Evolutionary conservation across 495 filamentous ascomycete genomes (phyloP).

Genomic region (Podospora conica): DNA sequence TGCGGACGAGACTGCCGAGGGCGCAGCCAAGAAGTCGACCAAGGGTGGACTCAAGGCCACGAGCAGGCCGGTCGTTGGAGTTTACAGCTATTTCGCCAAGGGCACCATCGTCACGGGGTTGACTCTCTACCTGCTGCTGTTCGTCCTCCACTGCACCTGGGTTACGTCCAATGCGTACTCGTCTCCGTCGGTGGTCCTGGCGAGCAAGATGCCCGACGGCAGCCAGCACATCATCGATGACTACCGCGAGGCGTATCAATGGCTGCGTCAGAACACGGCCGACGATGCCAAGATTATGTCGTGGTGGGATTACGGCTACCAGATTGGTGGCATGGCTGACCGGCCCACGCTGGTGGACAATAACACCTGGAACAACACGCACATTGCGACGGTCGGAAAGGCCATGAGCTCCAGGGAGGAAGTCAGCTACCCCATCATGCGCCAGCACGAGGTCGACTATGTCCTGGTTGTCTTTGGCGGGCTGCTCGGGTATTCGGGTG

Average conservation of each 20-base stretch:
- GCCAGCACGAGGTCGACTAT: slow-evolving; percentile 98
- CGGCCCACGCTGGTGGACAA: slow-evolving; percentile 97
- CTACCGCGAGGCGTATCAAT: slow-evolving; percentile 99
- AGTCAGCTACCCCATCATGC: slow-evolving; percentile 96
- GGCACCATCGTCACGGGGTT: slow-evolving; percentile 61
- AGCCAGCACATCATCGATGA: slow-evolving; percentile 99
- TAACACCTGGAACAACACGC: slow-evolving; percentile 99
- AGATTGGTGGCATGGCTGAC: slow-evolving; percentile 99
- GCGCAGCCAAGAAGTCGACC: slow-evolving; percentile 42
- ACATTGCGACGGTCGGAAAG: slow-evolving; percentile 98
- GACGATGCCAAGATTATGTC: slow-evolving; percentile 98
- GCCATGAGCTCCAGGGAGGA: slow-evolving; percentile 98
- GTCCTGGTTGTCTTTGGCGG: slow-evolving; percentile 96
- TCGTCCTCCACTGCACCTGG: slow-evolving; percentile 98
- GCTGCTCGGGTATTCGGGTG: slow-evolving; percentile 95
- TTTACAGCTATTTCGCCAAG: slow-evolving; percentile 79
- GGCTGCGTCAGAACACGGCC: slow-evolving; percentile 94
- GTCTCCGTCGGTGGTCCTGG: slow-evolving; percentile 94
- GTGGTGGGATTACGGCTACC: slow-evolving; percentile 99
- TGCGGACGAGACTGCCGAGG: slow-evolving; percentile 44
- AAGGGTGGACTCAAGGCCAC: slow-evolving; percentile 61
- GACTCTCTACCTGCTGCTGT: slow-evolving; percentile 77
- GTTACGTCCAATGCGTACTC: slow-evolving; percentile 99
- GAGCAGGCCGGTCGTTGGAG: slow-evolving; percentile 67
- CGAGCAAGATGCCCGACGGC: slow-evolving; percentile 86